Percentiles rank a stretch among this genome's conserved stretches.
Conservation (phyloP, 306 rosid species). For the Fragaria vesca region DNA sequence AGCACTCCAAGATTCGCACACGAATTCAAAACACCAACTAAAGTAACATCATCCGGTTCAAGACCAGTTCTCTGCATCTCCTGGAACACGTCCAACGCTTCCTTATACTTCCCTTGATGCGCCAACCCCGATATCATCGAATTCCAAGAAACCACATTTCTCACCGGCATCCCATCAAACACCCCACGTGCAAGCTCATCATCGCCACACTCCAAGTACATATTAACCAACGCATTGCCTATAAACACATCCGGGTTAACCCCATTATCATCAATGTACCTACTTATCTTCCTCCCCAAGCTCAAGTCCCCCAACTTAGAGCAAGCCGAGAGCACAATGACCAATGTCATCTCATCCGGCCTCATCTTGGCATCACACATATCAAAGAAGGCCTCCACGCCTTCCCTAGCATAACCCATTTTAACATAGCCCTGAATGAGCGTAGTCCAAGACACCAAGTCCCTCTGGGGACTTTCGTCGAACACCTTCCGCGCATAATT, state of each 20-base stretch:
- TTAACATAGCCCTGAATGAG: conserved; percentile 40
- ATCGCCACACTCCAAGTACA: conserved; percentile 41
- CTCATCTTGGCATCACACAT: conserved; percentile 31
- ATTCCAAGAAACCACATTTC: conserved; percentile 44
- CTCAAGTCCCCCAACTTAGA: conserved; percentile 41
- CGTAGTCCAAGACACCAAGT: conserved; percentile 46
- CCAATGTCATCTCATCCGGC: conserved; percentile 39
- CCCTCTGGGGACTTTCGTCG: conserved; percentile 30
- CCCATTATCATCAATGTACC: conserved; percentile 26
- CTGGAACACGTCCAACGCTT: conserved; percentile 31
- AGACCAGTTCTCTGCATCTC: conserved; percentile 33
- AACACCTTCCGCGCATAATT: conserved; percentile 25
- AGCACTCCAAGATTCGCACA: conserved; percentile 47
- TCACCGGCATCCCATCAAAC: conserved; percentile 30
- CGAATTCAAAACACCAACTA: conserved; percentile 38
- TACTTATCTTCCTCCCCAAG: conserved; percentile 33
- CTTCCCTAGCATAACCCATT: conserved; percentile 25
- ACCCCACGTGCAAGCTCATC: conserved; percentile 14
- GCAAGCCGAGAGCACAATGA: conserved; percentile 42
- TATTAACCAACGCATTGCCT: conserved; percentile 42
- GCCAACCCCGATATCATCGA: conserved; percentile 36
- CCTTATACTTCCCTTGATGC: conserved; percentile 36
- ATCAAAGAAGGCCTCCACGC: conserved; percentile 26
- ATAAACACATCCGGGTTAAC: conserved; percentile 27
- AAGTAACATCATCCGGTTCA: conserved; percentile 39